Conservation (phyloP, 441 rosid species). For the Metrosideros polymorpha region DNA sequence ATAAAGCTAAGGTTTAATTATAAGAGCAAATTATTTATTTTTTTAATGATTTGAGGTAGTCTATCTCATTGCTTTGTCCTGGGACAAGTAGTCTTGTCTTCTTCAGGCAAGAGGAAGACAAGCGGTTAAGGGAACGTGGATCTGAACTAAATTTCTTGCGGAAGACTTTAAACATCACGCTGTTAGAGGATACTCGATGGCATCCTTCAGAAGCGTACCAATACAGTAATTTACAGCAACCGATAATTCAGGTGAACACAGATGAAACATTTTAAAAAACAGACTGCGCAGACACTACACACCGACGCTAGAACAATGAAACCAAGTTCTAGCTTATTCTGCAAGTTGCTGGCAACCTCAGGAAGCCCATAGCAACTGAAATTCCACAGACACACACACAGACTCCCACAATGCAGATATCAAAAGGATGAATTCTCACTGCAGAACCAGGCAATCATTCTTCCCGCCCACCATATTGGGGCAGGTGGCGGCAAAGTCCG, state of each 20-base stretch:
- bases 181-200: background rate
- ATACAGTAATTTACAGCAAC: background rate
- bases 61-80: background rate
- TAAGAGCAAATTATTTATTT: too few species aligned
- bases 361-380: background rate
- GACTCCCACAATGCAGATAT: background rate
- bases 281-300: background rate
- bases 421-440: conserved; percentile 12
- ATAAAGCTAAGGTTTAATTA: background rate
- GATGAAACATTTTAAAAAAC: background rate
- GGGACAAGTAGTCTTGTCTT: background rate
- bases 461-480: conserved; percentile 25
- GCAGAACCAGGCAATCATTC: conserved; percentile 51
- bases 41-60: background rate
- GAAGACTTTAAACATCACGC: background rate
- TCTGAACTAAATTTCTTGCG: background rate
- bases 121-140: background rate
- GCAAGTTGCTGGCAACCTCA: conserved; percentile 4
- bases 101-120: background rate
- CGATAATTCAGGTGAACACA: background rate
- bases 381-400: background rate
- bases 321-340: conserved; percentile 24
- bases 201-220: background rate
- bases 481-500: conserved; percentile 5
- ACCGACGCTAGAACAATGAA: background rate